Conservation (phyloP, 176 grass and related monocot species). For the Hsuehochloa calcarea region DNA sequence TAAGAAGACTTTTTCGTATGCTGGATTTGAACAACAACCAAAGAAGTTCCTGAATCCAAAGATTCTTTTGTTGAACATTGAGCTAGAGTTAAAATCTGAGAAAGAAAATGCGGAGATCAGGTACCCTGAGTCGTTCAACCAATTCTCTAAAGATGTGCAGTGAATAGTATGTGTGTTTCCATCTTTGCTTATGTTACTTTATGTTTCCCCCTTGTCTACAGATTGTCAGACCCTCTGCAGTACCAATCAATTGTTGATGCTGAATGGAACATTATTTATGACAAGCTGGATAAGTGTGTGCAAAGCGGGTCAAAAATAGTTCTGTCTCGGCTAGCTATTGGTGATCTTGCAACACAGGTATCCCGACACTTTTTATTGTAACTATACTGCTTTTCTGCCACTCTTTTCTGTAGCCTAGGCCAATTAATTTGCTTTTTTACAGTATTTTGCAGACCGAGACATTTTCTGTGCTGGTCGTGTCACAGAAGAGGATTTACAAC, state of each 20-base stretch:
- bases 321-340: constrained; percentile 83
- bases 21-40: constrained; percentile 94
- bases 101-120: constrained; percentile 99
- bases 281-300: constrained; percentile 98
- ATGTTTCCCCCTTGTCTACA: constrained; percentile 7
- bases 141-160: background rate
- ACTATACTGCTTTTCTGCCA: background rate
- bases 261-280: constrained; percentile 99
- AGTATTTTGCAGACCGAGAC: constrained; percentile 91
- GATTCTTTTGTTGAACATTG: constrained; percentile 94
- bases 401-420: background rate
- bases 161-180: background rate
- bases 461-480: constrained; percentile 98
- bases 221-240: constrained; percentile 85
- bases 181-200: constrained; percentile 6
- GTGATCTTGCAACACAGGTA: constrained; percentile 97
- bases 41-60: constrained; percentile 92
- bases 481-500: constrained; percentile 82
- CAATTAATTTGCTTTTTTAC: constrained; percentile 15
- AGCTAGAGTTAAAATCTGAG: constrained; percentile 91
- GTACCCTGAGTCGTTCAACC: constrained; percentile 25
- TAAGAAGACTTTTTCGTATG: constrained; percentile 96
- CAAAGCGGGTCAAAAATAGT: constrained; percentile 89
- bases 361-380: background rate
- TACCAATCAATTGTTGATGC: constrained; percentile 99